phyloP scores from a whole-genome alignment of 306 rosid species.

The Biancaea sappan region DNA sequence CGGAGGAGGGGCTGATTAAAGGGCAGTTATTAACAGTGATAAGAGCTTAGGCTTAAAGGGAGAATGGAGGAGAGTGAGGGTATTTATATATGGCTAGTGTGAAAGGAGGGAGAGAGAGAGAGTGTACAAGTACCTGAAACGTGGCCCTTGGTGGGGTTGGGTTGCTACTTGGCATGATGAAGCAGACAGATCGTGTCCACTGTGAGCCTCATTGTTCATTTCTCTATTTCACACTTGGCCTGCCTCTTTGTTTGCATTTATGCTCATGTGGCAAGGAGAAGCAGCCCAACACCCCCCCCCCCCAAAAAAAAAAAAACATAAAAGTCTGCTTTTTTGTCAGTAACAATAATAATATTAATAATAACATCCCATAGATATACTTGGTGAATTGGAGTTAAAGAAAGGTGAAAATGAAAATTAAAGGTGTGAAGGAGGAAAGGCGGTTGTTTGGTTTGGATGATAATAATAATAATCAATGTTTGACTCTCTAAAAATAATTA shows the following conservation, averaged over 20 bases:
- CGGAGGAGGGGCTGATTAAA: background rate
- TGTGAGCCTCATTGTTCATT: conserved; percentile 41
- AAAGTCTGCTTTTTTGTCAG: background rate
- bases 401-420: background rate
- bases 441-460: conserved; percentile 43
- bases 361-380: conserved; percentile 24
- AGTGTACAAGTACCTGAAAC: conserved; percentile 45
- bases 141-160: conserved; percentile 55
- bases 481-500: too few relatives aligned
- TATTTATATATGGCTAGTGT: conserved; percentile 38
- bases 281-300: background rate
- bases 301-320: too few relatives aligned
- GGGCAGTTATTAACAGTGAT: background rate
- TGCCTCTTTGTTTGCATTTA: conserved; percentile 27
- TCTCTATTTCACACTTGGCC: conserved; percentile 76
- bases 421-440: conserved; percentile 27
- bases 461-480: too few relatives aligned
- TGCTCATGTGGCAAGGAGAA: conserved; percentile 54
- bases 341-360: conserved; percentile 12
- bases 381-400: conserved; percentile 2
- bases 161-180: conserved; percentile 71
- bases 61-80: background rate
- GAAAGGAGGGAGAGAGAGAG: conserved; percentile 5
- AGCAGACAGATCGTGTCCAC: conserved; percentile 66
- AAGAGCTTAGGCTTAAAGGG: conserved; percentile 10